Evolutionary conservation across 1,284 basidiomycete genomes (phyloP), one percentile per base, ranked within the genome.

Genomic region (Abortiporus biennis): DNA sequence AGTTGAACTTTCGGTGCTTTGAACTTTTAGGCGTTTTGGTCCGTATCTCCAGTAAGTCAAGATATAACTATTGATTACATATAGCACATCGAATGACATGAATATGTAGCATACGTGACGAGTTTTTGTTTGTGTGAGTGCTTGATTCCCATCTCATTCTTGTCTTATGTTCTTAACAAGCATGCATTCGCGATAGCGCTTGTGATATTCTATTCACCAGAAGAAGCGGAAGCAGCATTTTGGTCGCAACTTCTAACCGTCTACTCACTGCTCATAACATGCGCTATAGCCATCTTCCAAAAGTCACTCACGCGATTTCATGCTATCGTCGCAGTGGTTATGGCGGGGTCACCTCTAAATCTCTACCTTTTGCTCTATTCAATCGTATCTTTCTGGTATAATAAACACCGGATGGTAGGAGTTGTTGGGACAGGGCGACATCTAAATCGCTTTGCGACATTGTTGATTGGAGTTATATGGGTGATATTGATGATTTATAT

Each of bases 191-290:
- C 15, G 4, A 11, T 24, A 46, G 44, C 49, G 13, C 40, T 50
- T 16, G 34, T 48, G 15, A 23, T 49, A 13, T 47, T 46, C 35
- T 50, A 50, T 36, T 42, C 48, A 32, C 27, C 38, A 21, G 21
- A 35, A 21, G 21, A 17, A 11, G 40, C 40, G 20, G 13, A 35
- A 30, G 13, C 15, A 6, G 40, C 40, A 4, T 24, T 42, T 13
- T 42, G 40, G 40, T 42, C 40, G 11, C 40, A 42, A 23, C 15
- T 42, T 15, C 17, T 42, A 19, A 35, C 40, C 12, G 36, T 42
- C 19, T 42, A 36, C 23, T 35, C 40, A n/a, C 13, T 42, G 5
- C 34, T 42, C 5, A 20, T 50, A 31, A 42, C 49, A 11, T 44
- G 27, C 27, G 29, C 13, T 8, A 35, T 45, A 17, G 24, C 48